Base-by-base conservation (phyloP, 768 basidiomycete genomes). In the Cystobasidiopsis lactophilus region DNA sequence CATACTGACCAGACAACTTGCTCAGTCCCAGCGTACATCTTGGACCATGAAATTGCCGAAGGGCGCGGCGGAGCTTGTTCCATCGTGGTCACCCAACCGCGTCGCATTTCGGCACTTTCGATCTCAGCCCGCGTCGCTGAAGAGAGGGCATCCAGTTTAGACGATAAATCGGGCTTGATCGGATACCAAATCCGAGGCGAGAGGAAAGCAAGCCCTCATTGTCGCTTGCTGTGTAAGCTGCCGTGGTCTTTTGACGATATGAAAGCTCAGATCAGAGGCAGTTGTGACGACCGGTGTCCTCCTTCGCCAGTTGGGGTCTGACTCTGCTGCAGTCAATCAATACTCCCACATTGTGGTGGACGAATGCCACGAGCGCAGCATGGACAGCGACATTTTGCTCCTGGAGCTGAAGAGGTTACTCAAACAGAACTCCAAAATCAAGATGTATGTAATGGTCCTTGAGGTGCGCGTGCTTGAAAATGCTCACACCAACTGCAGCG, bases 201-300 rank as follows among this genome's bases (percentile, higher is more conserved):
- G 65, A 76, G 74, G 37, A 82, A 76, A 57, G 74, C 77, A 45
- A 70, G 70, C 10, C 69, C 70, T 23, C 72, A 72, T 33, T 86
- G 84, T 4, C 80, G 81, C 56, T 67, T 89, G 2, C 68, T 89
- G 19, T 93, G n/a, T n/a, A n/a, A n/a, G n/a, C n/a, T n/a, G n/a
- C n/a, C n/a, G n/a, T n/a, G n/a, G n/a, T n/a, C n/a, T n/a, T n/a
- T n/a, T n/a, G n/a, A n/a, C n/a, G n/a, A n/a, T n/a, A n/a, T n/a
- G n/a, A n/a, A n/a, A n/a, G n/a, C n/a, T n/a, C n/a, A n/a, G n/a
- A n/a, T n/a, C n/a, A n/a, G n/a, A n/a, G n/a, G n/a, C n/a, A n/a
- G n/a, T 91, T 62, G 86, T 85, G 62, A 95, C 89, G 2, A 93
- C 86, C 10, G 89, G 89, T 68, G 82, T 93, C n/a, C 74, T 86